Evolutionary conservation across 2,329 filamentous ascomycete genomes (phyloP).

Genomic region (Coniella lustricola): DNA sequence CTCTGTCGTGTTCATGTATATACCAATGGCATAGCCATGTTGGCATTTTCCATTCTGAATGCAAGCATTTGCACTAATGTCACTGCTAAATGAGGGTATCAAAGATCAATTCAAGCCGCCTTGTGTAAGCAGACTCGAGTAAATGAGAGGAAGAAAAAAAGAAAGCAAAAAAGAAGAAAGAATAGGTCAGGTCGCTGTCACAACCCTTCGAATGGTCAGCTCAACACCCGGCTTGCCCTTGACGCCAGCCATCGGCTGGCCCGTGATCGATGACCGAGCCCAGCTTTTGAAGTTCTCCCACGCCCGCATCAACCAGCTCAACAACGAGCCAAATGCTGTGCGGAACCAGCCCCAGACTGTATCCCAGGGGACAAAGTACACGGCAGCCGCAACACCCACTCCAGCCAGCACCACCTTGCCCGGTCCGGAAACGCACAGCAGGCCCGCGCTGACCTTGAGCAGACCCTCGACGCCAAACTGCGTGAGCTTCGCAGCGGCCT

Average conservation of each 20-base stretch:
- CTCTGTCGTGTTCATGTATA: no score
- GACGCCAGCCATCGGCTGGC: neutral
- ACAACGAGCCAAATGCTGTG: constrained; percentile 8
- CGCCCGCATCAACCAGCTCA: constrained; percentile 7
- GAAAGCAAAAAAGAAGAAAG: neutral
- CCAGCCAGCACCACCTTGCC: constrained; percentile 13
- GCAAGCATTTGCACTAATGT: no score
- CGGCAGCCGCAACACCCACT: constrained; percentile 7
- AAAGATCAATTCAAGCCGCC: no score
- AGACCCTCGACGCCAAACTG: constrained; percentile 11
- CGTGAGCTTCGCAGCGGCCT: constrained; percentile 11
- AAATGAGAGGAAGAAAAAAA: neutral
- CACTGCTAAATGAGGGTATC: no score
- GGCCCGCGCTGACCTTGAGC: constrained; percentile 9
- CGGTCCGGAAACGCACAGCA: constrained; percentile 11
- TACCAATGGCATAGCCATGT: no score
- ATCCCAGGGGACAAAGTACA: constrained; percentile 15
- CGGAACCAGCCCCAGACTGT: constrained; percentile 15
- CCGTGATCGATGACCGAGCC: neutral
- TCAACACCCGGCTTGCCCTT: constrained; percentile 7
- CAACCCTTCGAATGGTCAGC: neutral
- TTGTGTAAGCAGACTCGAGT: no score
- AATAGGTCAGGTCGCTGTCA: neutral
- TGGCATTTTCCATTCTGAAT: no score
- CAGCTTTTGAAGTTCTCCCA: constrained; percentile 16